phyloP scores from a whole-genome alignment of 129 eudicot species.

The Flaveria ramosissima region DNA sequence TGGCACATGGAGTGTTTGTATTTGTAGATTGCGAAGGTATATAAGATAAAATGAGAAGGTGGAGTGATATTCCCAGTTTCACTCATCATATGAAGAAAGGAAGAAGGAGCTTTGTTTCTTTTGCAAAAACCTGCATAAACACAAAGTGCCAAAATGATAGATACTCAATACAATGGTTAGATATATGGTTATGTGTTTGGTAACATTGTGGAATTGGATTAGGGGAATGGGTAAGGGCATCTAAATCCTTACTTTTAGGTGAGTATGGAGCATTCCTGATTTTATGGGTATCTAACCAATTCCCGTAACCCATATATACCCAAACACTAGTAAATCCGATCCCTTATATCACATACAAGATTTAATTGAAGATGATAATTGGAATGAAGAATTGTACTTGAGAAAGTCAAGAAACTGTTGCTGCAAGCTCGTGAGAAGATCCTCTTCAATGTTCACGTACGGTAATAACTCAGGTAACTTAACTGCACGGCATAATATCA shows the following conservation, averaged over 20 bases:
- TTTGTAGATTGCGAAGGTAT: conserved; percentile 10
- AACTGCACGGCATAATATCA: conserved; percentile 51
- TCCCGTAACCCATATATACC: neutral
- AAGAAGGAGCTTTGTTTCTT: conserved; percentile 69
- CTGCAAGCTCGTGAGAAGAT: conserved; percentile 53
- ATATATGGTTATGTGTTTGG: neutral
- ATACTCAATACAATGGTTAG: conserved; percentile 2
- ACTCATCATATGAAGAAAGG: conserved; percentile 53
- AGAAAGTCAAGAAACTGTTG: conserved; percentile 75
- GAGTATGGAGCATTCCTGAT: neutral
- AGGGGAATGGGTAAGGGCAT: neutral
- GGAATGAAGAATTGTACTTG: conserved; percentile 45
- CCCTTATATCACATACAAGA: neutral
- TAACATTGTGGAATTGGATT: neutral
- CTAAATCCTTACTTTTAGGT: no score
- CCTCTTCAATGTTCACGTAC: conserved; percentile 75
- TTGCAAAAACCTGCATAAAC: conserved; percentile 70
- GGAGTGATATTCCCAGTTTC: conserved; percentile 35
- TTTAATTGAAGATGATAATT: conserved; percentile 2
- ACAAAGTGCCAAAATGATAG: conserved; percentile 5
- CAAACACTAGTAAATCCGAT: neutral
- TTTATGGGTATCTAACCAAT: neutral
- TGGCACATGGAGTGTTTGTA: conserved; percentile 25
- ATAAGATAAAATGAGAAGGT: conserved; percentile 5
- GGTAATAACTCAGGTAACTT: conserved; percentile 81